These are phyloP conservation scores for Camellia granthamiana DNA, from an alignment of 148 eudicot genomes.

Conservation along the genomic window DNA sequence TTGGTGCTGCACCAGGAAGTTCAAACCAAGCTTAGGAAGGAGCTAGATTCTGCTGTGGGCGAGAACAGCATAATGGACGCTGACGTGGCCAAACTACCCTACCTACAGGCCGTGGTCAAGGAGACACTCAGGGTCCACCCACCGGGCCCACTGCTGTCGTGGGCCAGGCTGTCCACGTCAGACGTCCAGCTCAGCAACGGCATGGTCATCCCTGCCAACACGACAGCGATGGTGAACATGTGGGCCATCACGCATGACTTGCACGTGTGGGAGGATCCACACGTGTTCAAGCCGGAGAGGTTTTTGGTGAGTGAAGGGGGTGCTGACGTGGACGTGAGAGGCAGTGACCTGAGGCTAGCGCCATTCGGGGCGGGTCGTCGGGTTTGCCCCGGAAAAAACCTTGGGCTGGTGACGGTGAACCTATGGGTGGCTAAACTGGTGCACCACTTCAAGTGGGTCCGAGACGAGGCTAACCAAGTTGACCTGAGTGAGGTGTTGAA, in stretches of 20 bases:
- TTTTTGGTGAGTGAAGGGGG: conserved; percentile 30
- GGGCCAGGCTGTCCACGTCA: conserved; percentile 58
- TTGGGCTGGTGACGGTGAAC: conserved; percentile 51
- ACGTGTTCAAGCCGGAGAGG: conserved; percentile 54
- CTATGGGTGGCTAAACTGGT: conserved; percentile 59
- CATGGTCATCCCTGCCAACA: conserved; percentile 55
- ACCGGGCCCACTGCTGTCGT: conserved; percentile 71
- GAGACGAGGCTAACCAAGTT: conserved; percentile 22
- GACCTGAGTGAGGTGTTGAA: conserved; percentile 54
- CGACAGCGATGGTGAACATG: conserved; percentile 87
- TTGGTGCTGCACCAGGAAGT: conserved; percentile 41
- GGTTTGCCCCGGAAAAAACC: conserved; percentile 61
- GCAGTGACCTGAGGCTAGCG: conserved; percentile 57
- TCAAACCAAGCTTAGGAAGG: conserved; percentile 46
- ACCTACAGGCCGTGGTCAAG: conserved; percentile 62
- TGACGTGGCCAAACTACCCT: conserved; percentile 37
- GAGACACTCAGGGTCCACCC: conserved; percentile 62
- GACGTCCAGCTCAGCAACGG: conserved; percentile 60
- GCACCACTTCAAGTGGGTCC: conserved; percentile 34
- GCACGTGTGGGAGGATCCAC: conserved; percentile 42
- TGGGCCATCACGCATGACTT: conserved; percentile 69
- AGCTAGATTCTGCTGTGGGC: conserved; percentile 28
- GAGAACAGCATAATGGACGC: conserved; percentile 22
- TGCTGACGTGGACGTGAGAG: conserved; percentile 40
- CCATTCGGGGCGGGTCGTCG: conserved; percentile 73